Conservation (phyloP, 2,329 filamentous ascomycete species). For the Claviceps quebecensis region DNA sequence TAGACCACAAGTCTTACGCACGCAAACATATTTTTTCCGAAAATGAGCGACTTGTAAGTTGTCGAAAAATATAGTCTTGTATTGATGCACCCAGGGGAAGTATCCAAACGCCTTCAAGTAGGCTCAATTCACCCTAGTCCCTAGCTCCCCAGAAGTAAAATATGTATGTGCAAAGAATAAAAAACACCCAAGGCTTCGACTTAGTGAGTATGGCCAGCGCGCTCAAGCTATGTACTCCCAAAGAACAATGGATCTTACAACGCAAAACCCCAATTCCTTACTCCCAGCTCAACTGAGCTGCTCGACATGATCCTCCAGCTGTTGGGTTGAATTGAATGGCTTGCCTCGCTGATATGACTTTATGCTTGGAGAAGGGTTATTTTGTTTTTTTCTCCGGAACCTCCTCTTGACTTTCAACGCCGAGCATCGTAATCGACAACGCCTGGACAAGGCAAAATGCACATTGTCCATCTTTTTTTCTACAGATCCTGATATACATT, state of each 20-base stretch:
- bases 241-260: not conserved
- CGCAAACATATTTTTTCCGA: not conserved
- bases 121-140: not conserved
- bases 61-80: not conserved
- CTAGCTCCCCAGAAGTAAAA: not conserved
- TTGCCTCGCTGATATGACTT: not conserved
- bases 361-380: not conserved
- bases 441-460: constrained; percentile 4
- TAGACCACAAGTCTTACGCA: no score
- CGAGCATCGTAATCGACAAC: constrained; percentile 6
- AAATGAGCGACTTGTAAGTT: no score
- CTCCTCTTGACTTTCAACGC: not conserved
- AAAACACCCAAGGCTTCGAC: not conserved
- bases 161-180: not conserved
- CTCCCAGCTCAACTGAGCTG: not conserved
- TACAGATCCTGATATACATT: constrained; percentile 13
- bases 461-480: constrained; percentile 6
- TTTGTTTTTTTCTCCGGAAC: not conserved
- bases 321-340: not conserved
- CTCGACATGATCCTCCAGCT: not conserved
- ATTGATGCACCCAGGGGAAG: constrained; percentile 1
- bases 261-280: not conserved
- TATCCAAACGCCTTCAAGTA: not conserved
- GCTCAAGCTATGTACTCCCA: not conserved
- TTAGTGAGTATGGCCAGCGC: not conserved